Percentiles rank a stretch among this genome's conserved stretches.
phyloP scores from a whole-genome alignment of 2,329 filamentous ascomycete species.

The Phoma sp. region DNA sequence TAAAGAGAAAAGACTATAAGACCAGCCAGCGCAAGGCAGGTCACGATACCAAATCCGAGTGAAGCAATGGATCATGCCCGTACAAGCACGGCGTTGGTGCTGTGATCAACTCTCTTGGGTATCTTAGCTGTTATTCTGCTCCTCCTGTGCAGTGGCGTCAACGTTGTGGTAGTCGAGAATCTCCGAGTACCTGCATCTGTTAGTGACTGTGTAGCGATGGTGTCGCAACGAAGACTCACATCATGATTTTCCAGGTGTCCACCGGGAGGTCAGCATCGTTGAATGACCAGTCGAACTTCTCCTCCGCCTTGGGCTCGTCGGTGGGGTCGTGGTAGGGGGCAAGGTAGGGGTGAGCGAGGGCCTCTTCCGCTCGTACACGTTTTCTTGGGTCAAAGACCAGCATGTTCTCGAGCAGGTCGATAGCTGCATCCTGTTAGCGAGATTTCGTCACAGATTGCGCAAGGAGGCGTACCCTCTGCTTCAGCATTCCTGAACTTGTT shows the following conservation, averaged over 20 bases:
- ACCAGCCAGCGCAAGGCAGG: conserved; percentile 24
- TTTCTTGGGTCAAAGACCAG: conserved; percentile 98
- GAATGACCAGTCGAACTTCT: conserved; percentile 99
- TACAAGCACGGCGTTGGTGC: conserved; percentile 20
- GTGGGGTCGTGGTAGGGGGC: conserved; percentile 96
- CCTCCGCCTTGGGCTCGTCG: conserved; percentile 92
- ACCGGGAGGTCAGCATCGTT: conserved; percentile 97
- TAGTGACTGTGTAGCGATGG: conserved; percentile 7
- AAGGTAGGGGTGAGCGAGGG: conserved; percentile 90
- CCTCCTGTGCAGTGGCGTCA: conserved; percentile 64
- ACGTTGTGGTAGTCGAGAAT: conserved; percentile 99
- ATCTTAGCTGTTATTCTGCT: conserved; percentile 44
- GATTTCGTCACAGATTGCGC: neutral
- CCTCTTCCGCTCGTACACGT: conserved; percentile 85
- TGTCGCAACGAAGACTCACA: conserved; percentile 64
- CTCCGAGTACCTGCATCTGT: conserved; percentile 82
- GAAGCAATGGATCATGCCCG: conserved; percentile 22
- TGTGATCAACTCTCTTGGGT: conserved; percentile 5
- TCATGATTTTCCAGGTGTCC: conserved; percentile 99
- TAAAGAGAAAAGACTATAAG: conserved; percentile 24
- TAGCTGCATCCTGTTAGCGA: conserved; percentile 61
- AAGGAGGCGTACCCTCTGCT: conserved; percentile 68
- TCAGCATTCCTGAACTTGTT: conserved; percentile 97
- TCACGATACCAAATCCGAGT: conserved; percentile 17
- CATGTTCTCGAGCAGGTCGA: conserved; percentile 95